Conservation (phyloP, 2,329 filamentous ascomycete species). For the Plectosphaerella sp. region DNA sequence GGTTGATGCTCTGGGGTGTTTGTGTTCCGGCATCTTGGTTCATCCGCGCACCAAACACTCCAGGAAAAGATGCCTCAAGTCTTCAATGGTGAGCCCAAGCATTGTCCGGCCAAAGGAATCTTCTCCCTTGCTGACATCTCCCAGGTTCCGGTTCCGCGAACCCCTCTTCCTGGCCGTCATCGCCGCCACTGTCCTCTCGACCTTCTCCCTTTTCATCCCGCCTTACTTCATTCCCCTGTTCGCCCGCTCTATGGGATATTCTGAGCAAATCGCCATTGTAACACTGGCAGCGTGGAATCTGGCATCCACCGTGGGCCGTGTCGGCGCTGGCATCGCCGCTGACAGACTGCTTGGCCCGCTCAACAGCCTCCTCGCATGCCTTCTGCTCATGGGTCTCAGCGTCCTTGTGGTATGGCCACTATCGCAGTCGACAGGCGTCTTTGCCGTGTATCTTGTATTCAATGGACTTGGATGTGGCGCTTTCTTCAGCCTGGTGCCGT, state of each 20-base stretch:
- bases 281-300: conserved; percentile 20
- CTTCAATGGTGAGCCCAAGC: conserved; percentile 17
- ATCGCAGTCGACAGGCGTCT: conserved; percentile 14
- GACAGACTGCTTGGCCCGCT: conserved; percentile 19
- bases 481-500: conserved; percentile 21
- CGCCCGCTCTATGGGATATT: conserved; percentile 15
- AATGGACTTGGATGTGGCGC: conserved; percentile 22
- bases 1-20: conserved; percentile 19
- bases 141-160: conserved; percentile 19
- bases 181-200: conserved; percentile 15
- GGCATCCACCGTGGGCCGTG: conserved; percentile 18
- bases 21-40: conserved; percentile 20
- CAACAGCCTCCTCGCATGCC: conserved; percentile 18
- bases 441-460: conserved; percentile 17
- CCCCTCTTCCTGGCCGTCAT: conserved; percentile 17
- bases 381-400: conserved; percentile 18
- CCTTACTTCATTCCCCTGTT: conserved; percentile 23
- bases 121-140: background rate
- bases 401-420: conserved; percentile 20
- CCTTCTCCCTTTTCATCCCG: conserved; percentile 20
- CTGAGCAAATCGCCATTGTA: conserved; percentile 13
- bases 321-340: conserved; percentile 18
- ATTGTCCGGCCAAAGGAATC: background rate
- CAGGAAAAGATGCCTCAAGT: background rate
- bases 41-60: conserved; percentile 1